These are phyloP conservation scores for Coemansia asiatica DNA, from an alignment of 192 early-diverging fungal species.

Conservation along the genomic window DNA sequence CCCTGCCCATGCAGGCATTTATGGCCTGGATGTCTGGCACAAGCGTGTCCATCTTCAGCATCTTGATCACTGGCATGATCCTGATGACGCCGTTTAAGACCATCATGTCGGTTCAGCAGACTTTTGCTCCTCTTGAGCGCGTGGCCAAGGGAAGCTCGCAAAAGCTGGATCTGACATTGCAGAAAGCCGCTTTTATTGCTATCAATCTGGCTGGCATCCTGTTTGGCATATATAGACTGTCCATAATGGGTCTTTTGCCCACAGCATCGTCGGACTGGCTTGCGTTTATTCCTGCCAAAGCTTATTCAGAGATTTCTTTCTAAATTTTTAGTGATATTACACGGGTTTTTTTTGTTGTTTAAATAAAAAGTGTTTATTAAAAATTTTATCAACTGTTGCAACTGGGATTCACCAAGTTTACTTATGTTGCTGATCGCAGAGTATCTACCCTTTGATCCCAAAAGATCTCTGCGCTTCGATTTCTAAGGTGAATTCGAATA, in stretches of 20 bases:
- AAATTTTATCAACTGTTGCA: neutral
- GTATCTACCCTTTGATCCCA: neutral
- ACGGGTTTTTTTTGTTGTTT: neutral
- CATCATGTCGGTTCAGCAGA: slow-evolving; percentile 67
- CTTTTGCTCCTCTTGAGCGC: slow-evolving; percentile 77
- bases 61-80: slow-evolving; percentile 96
- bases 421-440: neutral
- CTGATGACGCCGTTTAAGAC: slow-evolving; percentile 82
- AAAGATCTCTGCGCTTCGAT: neutral
- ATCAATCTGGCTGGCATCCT: slow-evolving; percentile 78
- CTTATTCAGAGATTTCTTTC: slow-evolving; percentile 38
- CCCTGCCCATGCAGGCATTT: slow-evolving; percentile 94
- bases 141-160: slow-evolving; percentile 43
- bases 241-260: slow-evolving; percentile 93
- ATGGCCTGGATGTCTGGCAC: slow-evolving; percentile 99
- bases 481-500: neutral
- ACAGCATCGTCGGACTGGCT: slow-evolving; percentile 94
- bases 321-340: slow-evolving; percentile 3
- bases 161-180: slow-evolving; percentile 60
- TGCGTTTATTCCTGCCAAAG: slow-evolving; percentile 79
- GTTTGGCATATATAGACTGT: slow-evolving; percentile 89
- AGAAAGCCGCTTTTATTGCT: slow-evolving; percentile 81
- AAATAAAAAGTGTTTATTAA: neutral
- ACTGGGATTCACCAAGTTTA: neutral
- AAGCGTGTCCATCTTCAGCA: slow-evolving; percentile 91